Conservation (phyloP, 2,329 filamentous ascomycete species). For the Fusarium incarnatum region DNA sequence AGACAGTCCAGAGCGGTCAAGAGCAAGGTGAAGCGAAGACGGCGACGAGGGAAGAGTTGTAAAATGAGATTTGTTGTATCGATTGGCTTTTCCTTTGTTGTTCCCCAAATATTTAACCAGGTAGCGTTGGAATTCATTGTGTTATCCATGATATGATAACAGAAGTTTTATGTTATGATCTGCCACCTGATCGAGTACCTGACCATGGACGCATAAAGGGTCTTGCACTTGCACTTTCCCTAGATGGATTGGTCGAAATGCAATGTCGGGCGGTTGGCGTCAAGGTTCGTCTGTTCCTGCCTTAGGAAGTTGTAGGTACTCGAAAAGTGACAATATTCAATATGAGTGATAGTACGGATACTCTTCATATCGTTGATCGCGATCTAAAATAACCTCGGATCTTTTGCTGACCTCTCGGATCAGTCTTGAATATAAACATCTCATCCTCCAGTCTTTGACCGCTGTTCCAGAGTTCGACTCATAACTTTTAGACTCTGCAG, state of each 20-base stretch:
- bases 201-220: conserved; percentile 20
- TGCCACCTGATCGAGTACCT: not conserved
- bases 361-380: not conserved
- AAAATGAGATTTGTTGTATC: conserved; percentile 10
- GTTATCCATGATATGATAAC: not conserved
- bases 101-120: not conserved
- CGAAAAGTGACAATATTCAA: not conserved
- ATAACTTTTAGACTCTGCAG: conserved; percentile 5
- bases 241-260: conserved; percentile 12
- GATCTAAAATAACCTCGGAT: not conserved
- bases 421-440: not conserved
- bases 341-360: not conserved
- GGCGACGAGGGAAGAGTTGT: conserved; percentile 45
- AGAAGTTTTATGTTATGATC: conserved; percentile 7
- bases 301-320: not conserved
- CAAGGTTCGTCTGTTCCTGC: conserved; percentile 23
- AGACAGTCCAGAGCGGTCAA: conserved; percentile 26
- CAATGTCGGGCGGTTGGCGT: conserved; percentile 21
- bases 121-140: not conserved
- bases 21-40: conserved; percentile 16
- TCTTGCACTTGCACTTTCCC: conserved; percentile 1
- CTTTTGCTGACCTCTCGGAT: not conserved
- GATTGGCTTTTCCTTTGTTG: no score
- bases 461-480: conserved; percentile 29
- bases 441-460: conserved; percentile 15